Base-by-base conservation (phyloP, 73 alveolate genomes). In the Blepharisma stoltei region DNA sequence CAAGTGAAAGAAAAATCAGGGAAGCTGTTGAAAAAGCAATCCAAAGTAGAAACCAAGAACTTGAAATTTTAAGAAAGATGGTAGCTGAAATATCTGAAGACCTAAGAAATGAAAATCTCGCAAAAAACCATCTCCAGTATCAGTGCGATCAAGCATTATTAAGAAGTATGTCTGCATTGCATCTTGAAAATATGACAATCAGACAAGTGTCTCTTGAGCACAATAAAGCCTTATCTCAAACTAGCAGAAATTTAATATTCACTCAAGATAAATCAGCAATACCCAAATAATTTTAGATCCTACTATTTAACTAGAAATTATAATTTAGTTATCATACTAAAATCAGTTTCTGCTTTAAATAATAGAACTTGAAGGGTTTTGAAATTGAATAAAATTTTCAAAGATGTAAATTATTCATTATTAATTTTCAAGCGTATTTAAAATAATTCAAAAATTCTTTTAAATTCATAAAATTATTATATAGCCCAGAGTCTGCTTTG, bases 61-160 rank as follows among this genome's bases (percentile, higher is more conserved):
- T n/a, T 25, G 73, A 60, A 8, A 60, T 38, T 20, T 9, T 60
- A 4, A 60, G 73, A 38, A 60, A 60, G 23, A 60, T 60, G 73
- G 23, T 60, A 14, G 0, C 49, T 25, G 73, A 60, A 25, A 20
- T 60, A 11, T 14, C 73, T 60, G 73, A 60, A 60, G 73, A 60
- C 46, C 45, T 60, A 9, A 60, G 73, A 60, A 60, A 60, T 60
- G 73, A 60, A 25, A 60, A n/a, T 20, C 11, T 60, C 2, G 73
- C 73, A 1, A 60, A 60, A 25, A 25, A 20, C 4, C 37, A 18
- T n/a, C 73, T 60, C 3, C 14, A 60, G 46, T 9, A 60, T 25
- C 14, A 60, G 45, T 60, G 14, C 23, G 73, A 60, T n/a, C 73
- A 60, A 25, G 73, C 73, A 0, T 25, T 60, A 9, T 5, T 14